Evolutionary conservation across 2,329 filamentous ascomycete genomes (phyloP).

Genomic region (Dryadomyces quercivorus): DNA sequence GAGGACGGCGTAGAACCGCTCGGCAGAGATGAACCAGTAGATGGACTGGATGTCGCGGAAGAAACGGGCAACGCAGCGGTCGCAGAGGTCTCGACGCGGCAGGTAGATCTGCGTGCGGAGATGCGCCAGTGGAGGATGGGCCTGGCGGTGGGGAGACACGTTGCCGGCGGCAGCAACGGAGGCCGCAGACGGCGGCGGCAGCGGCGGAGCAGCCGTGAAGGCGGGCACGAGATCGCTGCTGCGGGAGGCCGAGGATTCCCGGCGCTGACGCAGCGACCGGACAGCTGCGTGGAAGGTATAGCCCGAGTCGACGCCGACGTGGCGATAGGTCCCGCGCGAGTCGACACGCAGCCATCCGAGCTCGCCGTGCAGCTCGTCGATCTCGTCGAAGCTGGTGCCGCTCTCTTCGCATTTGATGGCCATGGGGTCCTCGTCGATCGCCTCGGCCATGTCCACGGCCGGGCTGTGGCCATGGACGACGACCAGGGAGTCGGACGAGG

Average conservation of each 20-base stretch:
- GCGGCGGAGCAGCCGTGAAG: slow-evolving; percentile 10
- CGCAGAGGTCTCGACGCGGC: slow-evolving; percentile 16
- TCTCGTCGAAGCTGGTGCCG: slow-evolving; percentile 11
- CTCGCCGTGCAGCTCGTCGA: slow-evolving; percentile 13
- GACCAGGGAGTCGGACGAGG: slow-evolving; percentile 6
- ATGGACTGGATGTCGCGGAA: slow-evolving; percentile 17
- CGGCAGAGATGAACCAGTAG: slow-evolving; percentile 18
- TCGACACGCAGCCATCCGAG: slow-evolving; percentile 15
- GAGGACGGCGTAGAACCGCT: slow-evolving; percentile 15
- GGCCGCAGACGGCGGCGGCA: slow-evolving; percentile 11
- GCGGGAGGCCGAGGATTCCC: slow-evolving; percentile 1
- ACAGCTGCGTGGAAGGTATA: slow-evolving; percentile 16
- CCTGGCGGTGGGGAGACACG: neutral
- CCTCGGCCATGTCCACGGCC: neutral
- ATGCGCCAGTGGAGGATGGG: neutral
- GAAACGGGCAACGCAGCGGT: slow-evolving; percentile 16
- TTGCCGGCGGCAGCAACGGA: slow-evolving; percentile 3
- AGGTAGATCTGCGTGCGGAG: slow-evolving; percentile 13
- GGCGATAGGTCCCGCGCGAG: slow-evolving; percentile 12
- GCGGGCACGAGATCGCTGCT: slow-evolving; percentile 11
- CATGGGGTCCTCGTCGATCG: neutral
- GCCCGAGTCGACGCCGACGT: slow-evolving; percentile 15
- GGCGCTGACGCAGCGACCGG: slow-evolving; percentile 11
- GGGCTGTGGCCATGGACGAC: slow-evolving; percentile 2
- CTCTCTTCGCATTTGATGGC: slow-evolving; percentile 3